Evolutionary conservation across 148 eudicot species (phyloP).

Genomic region (Fagopyrum homotropicum): DNA sequence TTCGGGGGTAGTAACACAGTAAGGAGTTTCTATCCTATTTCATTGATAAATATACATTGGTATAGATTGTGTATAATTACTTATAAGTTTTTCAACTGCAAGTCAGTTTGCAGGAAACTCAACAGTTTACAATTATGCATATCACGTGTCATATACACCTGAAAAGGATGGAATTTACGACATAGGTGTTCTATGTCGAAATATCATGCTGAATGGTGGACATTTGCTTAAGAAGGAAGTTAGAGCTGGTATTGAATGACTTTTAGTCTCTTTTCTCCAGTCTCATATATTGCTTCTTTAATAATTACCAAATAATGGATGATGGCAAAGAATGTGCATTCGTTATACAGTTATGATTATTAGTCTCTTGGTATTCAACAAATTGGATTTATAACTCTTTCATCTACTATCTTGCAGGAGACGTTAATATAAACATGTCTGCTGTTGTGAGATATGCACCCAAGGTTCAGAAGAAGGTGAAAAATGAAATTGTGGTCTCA

Average conservation of each 20-base stretch:
- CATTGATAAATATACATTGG: slow-evolving; percentile 5
- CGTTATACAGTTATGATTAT: background rate
- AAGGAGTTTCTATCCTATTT: slow-evolving; percentile 13
- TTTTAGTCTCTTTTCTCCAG: background rate
- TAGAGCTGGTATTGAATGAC: slow-evolving; percentile 48
- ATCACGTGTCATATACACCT: slow-evolving; percentile 47
- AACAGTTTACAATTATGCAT: slow-evolving; percentile 42
- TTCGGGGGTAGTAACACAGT: slow-evolving; percentile 27
- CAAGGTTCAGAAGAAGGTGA: slow-evolving; percentile 40
- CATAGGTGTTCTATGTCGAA: slow-evolving; percentile 68
- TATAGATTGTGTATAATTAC: background rate
- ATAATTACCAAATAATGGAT: background rate
- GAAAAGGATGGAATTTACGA: slow-evolving; percentile 61
- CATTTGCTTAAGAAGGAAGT: slow-evolving; percentile 62
- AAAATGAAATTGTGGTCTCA: slow-evolving; percentile 51
- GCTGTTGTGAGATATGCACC: slow-evolving; percentile 44
- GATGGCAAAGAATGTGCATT: background rate
- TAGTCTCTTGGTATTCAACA: background rate
- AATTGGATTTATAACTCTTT: background rate
- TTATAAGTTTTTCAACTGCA: slow-evolving; percentile 4
- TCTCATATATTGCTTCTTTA: background rate
- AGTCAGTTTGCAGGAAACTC: slow-evolving; percentile 33
- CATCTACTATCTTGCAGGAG: slow-evolving; percentile 33
- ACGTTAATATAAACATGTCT: slow-evolving; percentile 55
- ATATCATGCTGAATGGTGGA: slow-evolving; percentile 62